These are phyloP conservation scores for Blastomyces silverae DNA, from an alignment of 2,329 filamentous ascomycete species.

Conservation along the genomic window DNA sequence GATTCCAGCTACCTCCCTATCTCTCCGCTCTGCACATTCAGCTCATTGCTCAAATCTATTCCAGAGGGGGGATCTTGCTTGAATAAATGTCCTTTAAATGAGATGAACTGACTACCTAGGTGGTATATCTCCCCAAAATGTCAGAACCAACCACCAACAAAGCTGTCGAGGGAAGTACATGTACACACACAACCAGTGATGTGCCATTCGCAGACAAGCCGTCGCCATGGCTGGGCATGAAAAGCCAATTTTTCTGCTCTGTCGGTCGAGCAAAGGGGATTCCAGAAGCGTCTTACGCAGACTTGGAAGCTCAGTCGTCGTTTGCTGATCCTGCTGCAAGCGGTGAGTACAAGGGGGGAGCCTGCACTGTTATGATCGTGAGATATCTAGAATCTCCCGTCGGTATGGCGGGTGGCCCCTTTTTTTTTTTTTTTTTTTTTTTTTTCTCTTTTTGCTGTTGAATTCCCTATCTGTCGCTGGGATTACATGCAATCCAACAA, in stretches of 20 bases:
- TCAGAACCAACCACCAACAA: background rate
- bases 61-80: background rate
- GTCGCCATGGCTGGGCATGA: conserved; percentile 11
- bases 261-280: background rate
- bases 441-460: background rate
- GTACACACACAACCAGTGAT: background rate
- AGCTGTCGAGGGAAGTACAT: background rate
- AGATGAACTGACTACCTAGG: background rate
- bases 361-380: conserved; percentile 7
- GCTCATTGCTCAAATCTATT: background rate
- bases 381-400: conserved; percentile 9
- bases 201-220: conserved; percentile 1
- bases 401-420: background rate
- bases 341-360: conserved; percentile 1
- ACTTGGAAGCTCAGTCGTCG: conserved; percentile 7
- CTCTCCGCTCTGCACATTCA: background rate
- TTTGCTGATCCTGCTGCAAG: conserved; percentile 9
- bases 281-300: conserved; percentile 6
- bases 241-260: background rate
- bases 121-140: conserved; percentile 3
- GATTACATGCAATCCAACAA: background rate
- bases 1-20: background rate
- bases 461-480: background rate
- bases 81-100: background rate
- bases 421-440: background rate